Conservation (phyloP, 495 filamentous ascomycete genomes). For the Lasiosphaeria hispida region DNA sequence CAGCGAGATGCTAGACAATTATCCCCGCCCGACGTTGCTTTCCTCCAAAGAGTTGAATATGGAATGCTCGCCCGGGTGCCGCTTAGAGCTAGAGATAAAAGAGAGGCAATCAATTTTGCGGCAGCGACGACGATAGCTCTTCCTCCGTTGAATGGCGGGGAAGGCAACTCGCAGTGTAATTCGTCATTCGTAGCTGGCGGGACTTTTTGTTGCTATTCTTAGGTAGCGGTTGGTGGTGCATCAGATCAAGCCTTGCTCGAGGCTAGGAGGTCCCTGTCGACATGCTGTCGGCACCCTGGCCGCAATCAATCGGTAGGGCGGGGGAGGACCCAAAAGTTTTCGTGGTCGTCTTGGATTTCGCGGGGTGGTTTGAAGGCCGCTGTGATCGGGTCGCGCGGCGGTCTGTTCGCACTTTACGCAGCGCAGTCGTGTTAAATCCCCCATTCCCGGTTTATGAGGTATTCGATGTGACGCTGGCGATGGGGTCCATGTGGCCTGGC, state of each 20-base stretch:
- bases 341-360: not conserved
- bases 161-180: not conserved
- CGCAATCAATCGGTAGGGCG: slow-evolving; percentile 5
- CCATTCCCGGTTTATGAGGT: slow-evolving; percentile 11
- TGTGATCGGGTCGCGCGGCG: not conserved
- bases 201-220: slow-evolving; percentile 9
- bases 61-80: too few species aligned
- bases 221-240: not conserved
- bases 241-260: slow-evolving; percentile 4
- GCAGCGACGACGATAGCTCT: too few species aligned
- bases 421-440: not conserved
- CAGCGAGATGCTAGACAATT: too few species aligned
- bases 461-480: slow-evolving; percentile 6
- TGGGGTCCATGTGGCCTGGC: not conserved
- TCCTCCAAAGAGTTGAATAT: too few species aligned
- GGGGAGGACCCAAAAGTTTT: slow-evolving; percentile 4
- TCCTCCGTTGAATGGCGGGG: not conserved
- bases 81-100: too few species aligned
- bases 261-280: slow-evolving; percentile 9
- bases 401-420: not conserved
- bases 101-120: too few species aligned
- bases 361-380: not conserved
- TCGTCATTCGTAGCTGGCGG: not conserved
- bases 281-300: not conserved
- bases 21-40: too few species aligned